These are phyloP conservation scores for Porcisia hertigi DNA, from an alignment of 208 protist species.

Conservation along the genomic window DNA sequence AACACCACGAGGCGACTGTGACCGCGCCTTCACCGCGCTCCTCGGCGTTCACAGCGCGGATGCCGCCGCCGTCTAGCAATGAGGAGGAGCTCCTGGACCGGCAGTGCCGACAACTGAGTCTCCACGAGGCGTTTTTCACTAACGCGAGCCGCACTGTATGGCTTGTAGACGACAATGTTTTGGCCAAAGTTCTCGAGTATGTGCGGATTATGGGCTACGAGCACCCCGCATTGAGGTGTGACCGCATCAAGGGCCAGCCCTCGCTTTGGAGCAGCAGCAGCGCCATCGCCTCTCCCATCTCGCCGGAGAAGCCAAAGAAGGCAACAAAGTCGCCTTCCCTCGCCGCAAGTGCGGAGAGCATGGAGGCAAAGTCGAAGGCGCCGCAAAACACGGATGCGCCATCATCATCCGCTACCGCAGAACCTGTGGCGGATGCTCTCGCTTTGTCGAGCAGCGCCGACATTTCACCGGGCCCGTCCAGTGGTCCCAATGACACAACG, in stretches of 20 bases:
- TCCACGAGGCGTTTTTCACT: constrained; percentile 75
- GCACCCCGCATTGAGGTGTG: constrained; percentile 34
- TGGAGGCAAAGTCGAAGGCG: not conserved
- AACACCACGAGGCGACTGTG: not conserved
- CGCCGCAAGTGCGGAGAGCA: not conserved
- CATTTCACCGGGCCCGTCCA: not conserved
- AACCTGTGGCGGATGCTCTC: constrained; percentile 14
- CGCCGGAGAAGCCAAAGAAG: constrained; percentile 12
- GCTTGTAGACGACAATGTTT: constrained; percentile 72
- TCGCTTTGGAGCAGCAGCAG: constrained; percentile 35
- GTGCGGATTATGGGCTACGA: constrained; percentile 77
- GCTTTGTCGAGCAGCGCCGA: not conserved
- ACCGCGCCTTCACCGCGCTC: constrained; percentile 1
- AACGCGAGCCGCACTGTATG: constrained; percentile 45
- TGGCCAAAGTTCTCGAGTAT: constrained; percentile 74
- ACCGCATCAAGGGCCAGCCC: constrained; percentile 23
- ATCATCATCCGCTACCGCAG: constrained; percentile 10
- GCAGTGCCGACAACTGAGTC: constrained; percentile 43
- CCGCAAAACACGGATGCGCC: constrained; percentile 4
- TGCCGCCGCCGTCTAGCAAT: not conserved
- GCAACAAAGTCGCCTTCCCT: not conserved
- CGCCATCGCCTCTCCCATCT: constrained; percentile 26
- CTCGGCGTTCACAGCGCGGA: not conserved
- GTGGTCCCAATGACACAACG: not conserved
- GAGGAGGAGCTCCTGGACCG: constrained; percentile 24